Conservation (phyloP, 148 eudicot species). For the Rhododendron mucronatum region DNA sequence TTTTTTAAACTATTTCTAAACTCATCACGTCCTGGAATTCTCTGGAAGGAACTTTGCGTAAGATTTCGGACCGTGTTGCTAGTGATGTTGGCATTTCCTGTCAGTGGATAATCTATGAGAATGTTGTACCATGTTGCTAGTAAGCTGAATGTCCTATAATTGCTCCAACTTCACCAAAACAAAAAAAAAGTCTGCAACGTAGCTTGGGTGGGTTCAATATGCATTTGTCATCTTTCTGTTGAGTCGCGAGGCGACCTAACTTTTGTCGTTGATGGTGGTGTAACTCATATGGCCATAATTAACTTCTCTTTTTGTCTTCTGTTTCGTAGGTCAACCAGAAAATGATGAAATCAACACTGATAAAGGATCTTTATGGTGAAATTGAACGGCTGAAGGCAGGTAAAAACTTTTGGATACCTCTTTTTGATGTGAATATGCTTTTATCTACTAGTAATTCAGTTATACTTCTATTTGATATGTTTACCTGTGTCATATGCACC, state of each 20-base stretch:
- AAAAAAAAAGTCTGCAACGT: not conserved
- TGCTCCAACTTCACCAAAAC: not conserved
- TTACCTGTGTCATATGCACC: not conserved
- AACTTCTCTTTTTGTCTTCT: not conserved
- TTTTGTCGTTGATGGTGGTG: not conserved
- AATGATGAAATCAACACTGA: constrained; percentile 92
- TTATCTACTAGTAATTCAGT: not conserved
- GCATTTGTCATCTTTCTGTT: not conserved
- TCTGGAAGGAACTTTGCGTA: not conserved
- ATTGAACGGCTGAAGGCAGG: constrained; percentile 84
- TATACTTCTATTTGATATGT: not conserved
- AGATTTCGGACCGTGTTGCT: not conserved
- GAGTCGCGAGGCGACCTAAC: not conserved
- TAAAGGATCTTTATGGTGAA: constrained; percentile 91
- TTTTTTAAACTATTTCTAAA: not conserved
- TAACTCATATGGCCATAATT: not conserved
- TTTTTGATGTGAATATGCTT: not conserved
- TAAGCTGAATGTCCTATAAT: not conserved
- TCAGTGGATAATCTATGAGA: not conserved
- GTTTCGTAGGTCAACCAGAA: constrained; percentile 74
- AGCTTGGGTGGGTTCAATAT: not conserved
- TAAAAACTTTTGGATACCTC: constrained; percentile 15
- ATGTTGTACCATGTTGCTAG: not conserved
- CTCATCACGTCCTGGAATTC: not conserved
- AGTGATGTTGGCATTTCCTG: not conserved